phyloP scores from a whole-genome alignment of 495 filamentous ascomycete genomes.

The Talaromyces wortmannii region DNA sequence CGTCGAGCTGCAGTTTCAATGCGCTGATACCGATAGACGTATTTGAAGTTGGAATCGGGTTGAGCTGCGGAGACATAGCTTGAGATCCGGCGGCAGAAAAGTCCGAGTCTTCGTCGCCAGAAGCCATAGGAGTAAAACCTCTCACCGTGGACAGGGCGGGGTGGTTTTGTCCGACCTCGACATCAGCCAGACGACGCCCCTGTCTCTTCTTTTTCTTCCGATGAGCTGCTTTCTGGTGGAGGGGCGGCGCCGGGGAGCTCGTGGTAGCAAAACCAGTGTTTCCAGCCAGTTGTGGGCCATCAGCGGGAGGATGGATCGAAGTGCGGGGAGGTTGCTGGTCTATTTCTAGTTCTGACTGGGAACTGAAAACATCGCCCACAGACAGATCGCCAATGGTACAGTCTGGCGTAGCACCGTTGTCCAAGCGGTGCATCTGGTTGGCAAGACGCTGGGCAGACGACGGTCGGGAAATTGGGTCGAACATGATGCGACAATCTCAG shows the following conservation, averaged over 20 bases:
- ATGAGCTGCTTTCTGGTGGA: constrained; percentile 23
- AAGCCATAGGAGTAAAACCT: constrained; percentile 81
- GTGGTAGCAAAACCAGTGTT: constrained; percentile 11
- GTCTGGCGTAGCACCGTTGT: neutral
- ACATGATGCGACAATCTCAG: neutral
- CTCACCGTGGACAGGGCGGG: constrained; percentile 67
- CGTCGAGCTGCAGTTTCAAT: constrained; percentile 70
- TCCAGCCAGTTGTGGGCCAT: too few species aligned
- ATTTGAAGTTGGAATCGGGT: constrained; percentile 12
- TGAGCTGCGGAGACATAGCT: constrained; percentile 22
- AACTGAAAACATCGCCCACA: constrained; percentile 39
- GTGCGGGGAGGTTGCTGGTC: constrained; percentile 11
- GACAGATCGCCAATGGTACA: constrained; percentile 26
- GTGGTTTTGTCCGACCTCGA: constrained; percentile 26
- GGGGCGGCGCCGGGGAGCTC: constrained; percentile 15
- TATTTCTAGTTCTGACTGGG: constrained; percentile 28
- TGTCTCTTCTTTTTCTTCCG: constrained; percentile 45
- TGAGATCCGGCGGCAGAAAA: constrained; percentile 47
- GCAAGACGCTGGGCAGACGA: constrained; percentile 5
- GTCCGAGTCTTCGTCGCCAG: constrained; percentile 82
- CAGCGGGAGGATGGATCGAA: neutral
- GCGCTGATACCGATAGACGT: constrained; percentile 67
- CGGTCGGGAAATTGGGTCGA: constrained; percentile 1
- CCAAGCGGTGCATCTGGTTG: neutral
- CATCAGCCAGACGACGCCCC: constrained; percentile 35